Evolutionary conservation across 164 flowering plant genomes (phyloP).

Genomic region (Vitis labrusca): DNA sequence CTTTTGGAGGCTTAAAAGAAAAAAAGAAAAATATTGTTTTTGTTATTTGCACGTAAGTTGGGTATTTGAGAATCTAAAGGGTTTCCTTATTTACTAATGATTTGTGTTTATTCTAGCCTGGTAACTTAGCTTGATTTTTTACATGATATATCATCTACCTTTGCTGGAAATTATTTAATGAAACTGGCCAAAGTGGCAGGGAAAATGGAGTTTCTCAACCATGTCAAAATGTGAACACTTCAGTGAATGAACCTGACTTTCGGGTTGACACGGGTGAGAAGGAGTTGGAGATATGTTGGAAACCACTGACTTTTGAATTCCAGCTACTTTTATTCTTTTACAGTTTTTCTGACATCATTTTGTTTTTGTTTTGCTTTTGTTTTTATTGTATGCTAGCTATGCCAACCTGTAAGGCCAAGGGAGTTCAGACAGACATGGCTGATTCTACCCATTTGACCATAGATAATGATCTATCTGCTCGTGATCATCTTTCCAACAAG

Average conservation of each 20-base stretch:
- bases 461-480: constrained; percentile 18
- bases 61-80: neutral
- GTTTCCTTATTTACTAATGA: neutral
- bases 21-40: too few relatives aligned
- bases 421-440: constrained; percentile 66
- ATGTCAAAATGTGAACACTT: constrained; percentile 17
- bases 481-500: constrained; percentile 32
- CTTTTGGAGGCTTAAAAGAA: too few relatives aligned
- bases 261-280: constrained; percentile 33
- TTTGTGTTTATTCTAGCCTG: neutral
- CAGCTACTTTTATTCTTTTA: neutral
- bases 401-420: constrained; percentile 44
- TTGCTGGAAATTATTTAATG: neutral
- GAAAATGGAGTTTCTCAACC: constrained; percentile 21
- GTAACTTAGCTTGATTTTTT: neutral
- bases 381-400: constrained; percentile 20
- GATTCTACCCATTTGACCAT: constrained; percentile 14
- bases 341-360: neutral
- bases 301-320: neutral
- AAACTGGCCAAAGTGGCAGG: constrained; percentile 29
- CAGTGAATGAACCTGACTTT: constrained; percentile 15
- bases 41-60: neutral
- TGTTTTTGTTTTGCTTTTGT: neutral
- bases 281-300: neutral
- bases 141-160: neutral